Evolutionary conservation across 2,329 filamentous ascomycete species (phyloP).

Genomic region (Pseudovirgaria hyperparasitica): DNA sequence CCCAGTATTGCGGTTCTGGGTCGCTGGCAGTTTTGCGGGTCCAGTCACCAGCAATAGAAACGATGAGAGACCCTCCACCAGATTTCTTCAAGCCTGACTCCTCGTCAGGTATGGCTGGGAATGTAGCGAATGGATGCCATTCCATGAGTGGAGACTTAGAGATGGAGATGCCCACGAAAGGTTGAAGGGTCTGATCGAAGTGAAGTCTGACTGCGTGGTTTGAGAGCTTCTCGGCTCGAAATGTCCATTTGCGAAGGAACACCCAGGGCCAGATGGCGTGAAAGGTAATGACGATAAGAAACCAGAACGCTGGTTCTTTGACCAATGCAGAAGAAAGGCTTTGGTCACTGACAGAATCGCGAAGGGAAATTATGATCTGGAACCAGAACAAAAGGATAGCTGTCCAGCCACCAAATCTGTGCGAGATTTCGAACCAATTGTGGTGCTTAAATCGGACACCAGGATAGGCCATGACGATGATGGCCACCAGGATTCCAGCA

Average conservation of each 20-base stretch:
- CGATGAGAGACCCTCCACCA: conserved; percentile 7
- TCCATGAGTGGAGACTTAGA: conserved; percentile 6
- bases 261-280: conserved; percentile 60
- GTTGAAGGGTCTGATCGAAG: conserved; percentile 7
- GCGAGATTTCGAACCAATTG: conserved; percentile 9
- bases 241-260: conserved; percentile 50
- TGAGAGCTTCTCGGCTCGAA: conserved; percentile 54
- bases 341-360: too few relatives aligned
- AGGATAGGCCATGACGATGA: conserved; percentile 8
- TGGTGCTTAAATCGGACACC: conserved; percentile 6
- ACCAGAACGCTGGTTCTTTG: conserved; percentile 41
- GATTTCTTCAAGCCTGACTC: conserved; percentile 4
- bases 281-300: conserved; percentile 48
- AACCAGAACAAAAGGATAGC: conserved; percentile 9
- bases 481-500: conserved; percentile 6
- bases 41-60: conserved; percentile 6
- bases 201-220: conserved; percentile 57
- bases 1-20: conserved; percentile 12
- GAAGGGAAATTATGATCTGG: conserved; percentile 13
- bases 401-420: conserved; percentile 10
- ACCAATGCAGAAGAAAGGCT: too few relatives aligned
- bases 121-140: conserved; percentile 11
- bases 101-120: conserved; percentile 6
- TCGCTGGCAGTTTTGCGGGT: conserved; percentile 1
- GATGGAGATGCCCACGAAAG: conserved; percentile 7